Base-by-base conservation (phyloP, 2,329 filamentous ascomycete species). In the Lasiodiplodia sp. region DNA sequence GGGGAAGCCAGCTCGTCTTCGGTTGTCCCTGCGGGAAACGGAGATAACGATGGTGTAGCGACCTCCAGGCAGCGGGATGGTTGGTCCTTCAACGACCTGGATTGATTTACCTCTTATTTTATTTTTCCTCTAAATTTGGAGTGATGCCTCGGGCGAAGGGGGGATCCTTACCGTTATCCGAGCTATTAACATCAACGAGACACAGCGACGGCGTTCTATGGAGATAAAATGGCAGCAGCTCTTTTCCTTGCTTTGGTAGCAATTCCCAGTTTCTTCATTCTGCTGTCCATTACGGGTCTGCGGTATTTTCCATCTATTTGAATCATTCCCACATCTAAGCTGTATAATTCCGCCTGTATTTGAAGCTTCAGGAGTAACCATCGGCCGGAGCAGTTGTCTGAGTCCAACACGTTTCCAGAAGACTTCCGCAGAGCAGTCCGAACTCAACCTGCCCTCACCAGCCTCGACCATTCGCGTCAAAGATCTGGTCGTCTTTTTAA, bases 41-140 rank as follows among this genome's bases (percentile, higher is more conserved):
- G 37, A 49, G 64, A 53, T 5, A 25, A 31, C n/a, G 52, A 38
- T 56, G 64, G 51, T 12, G 52, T 28, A 16, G 37, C 64, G 52
- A 25, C 25, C 4, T 44, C 63, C 12, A 21, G 63, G 21, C 47
- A 37, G 63, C 49, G 63, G 37, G 63, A 66, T 11, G 64, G 37
- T 10, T 66, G 64, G 64, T 44, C 37, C 12, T 66, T 66, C 37
- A 52, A 44, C 2, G 64, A 66, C 12, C 10, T 56, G 51, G 64
- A 66, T 21, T 66, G 25, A 49, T n/a, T 44, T 18, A 21, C 10
- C 37, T 21, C 21, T 25, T 7, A 53, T 8, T 53, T 23, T n/a
- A 18, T n/a, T 44, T 18, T 44, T 44, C 10, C 18, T 7, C 40
- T 34, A 34, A 8, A 34, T 34, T 34, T 10, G 31, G 31, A 34